phyloP scores from a whole-genome alignment of 352 stramenopile species.

The Phytophthora chlamydospora region DNA sequence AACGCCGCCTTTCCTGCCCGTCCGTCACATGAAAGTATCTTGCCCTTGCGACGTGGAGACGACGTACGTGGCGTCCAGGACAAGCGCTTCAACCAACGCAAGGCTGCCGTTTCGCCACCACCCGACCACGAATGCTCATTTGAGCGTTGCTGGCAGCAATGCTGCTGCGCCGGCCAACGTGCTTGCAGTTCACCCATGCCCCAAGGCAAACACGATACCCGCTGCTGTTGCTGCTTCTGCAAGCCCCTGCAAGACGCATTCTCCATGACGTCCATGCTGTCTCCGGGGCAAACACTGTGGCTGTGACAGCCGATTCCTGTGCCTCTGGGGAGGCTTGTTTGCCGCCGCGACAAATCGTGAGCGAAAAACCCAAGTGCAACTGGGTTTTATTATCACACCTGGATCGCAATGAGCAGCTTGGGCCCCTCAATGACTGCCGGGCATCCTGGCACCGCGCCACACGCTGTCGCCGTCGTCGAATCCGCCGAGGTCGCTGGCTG shows the following conservation, averaged over 20 bases:
- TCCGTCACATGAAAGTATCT: slow-evolving; percentile 21
- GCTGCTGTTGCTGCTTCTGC: too few species aligned
- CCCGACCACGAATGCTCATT: slow-evolving; percentile 1
- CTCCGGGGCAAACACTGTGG: too few species aligned
- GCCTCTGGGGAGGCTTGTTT: too few species aligned
- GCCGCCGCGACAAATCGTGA: slow-evolving; percentile 22
- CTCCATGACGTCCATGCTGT: too few species aligned
- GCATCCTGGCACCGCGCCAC: not conserved
- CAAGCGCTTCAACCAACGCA: not conserved
- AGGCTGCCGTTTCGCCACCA: not conserved
- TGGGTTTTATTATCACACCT: slow-evolving; percentile 3
- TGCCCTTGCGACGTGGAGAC: slow-evolving; percentile 1
- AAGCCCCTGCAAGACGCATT: too few species aligned
- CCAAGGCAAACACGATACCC: too few species aligned
- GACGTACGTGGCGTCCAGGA: not conserved
- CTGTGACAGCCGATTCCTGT: too few species aligned
- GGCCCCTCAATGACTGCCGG: not conserved
- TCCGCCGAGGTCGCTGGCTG: slow-evolving; percentile 45
- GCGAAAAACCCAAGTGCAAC: slow-evolving; percentile 10
- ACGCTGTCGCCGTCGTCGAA: slow-evolving; percentile 12
- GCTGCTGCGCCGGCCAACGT: too few species aligned
- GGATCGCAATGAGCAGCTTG: slow-evolving; percentile 3
- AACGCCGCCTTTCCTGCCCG: slow-evolving; percentile 15
- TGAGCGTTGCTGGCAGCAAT: not conserved
- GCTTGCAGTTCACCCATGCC: not conserved